phyloP scores from a whole-genome alignment of 2,329 filamentous ascomycete genomes.

The Knoxdaviesia capensis region DNA sequence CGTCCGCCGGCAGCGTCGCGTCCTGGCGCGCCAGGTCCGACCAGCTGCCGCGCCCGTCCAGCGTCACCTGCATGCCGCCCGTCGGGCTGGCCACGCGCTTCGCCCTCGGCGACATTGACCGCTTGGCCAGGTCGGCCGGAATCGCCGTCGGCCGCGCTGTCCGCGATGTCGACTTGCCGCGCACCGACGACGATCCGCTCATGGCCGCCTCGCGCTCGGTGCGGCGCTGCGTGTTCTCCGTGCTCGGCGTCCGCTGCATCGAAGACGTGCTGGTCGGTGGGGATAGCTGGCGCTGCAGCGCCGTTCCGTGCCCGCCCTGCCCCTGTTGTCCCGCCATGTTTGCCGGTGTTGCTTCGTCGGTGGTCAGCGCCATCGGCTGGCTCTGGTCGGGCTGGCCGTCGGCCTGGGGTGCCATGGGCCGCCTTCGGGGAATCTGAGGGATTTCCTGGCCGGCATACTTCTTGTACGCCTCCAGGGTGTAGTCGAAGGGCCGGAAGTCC shows the following conservation, averaged over 20 bases:
- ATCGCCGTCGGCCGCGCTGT: background rate
- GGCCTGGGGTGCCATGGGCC: background rate
- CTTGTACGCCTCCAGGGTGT: conserved; percentile 63
- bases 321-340: conserved; percentile 10
- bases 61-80: conserved; percentile 75
- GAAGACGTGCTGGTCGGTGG: conserved; percentile 1
- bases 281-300: conserved; percentile 1
- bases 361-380: conserved; percentile 21
- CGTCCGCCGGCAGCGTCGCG: conserved; percentile 50
- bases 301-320: conserved; percentile 6
- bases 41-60: conserved; percentile 82
- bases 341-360: conserved; percentile 25
- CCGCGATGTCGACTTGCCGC: background rate
- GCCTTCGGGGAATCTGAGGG: background rate
- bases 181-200: background rate
- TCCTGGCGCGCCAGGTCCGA: conserved; percentile 75
- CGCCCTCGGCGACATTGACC: conserved; percentile 31
- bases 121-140: conserved; percentile 7
- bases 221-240: conserved; percentile 5
- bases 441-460: conserved; percentile 28
- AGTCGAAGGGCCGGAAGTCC: conserved; percentile 89
- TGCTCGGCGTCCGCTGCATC: conserved; percentile 1
- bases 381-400: background rate
- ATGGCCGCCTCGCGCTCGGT: background rate
- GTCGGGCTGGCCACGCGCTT: conserved; percentile 57